Percentiles rank a stretch among this genome's conserved stretches.
Conservation (phyloP, 2,329 filamentous ascomycete species). For the Colletotrichum kahawae region DNA sequence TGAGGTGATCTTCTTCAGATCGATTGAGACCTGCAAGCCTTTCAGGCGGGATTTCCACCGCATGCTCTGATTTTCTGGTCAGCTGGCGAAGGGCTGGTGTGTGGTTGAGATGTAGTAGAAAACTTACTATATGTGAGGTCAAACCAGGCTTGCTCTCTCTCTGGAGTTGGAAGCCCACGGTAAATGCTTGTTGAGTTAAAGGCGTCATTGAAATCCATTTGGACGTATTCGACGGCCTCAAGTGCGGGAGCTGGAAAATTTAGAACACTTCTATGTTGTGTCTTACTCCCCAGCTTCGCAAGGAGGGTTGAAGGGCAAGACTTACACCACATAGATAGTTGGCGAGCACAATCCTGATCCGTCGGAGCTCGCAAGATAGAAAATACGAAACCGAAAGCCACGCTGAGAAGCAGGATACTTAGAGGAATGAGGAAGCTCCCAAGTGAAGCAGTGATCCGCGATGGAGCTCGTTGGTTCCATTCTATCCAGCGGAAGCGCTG, state of each 20-base stretch:
- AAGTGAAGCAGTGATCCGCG: not conserved
- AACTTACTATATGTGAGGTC: not conserved
- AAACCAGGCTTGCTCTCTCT: conserved; percentile 7
- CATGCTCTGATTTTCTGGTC: not conserved
- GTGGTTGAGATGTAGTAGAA: not conserved
- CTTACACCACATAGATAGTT: conserved; percentile 12
- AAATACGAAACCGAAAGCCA: not conserved
- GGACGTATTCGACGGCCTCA: conserved; percentile 1
- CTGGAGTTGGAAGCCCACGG: not conserved
- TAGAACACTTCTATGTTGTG: not conserved
- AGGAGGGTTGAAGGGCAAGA: not conserved
- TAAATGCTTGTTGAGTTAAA: conserved; percentile 7
- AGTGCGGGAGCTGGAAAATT: not conserved
- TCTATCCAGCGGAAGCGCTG: not conserved
- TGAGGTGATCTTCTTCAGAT: not conserved
- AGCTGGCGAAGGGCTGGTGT: not conserved
- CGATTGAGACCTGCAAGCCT: not conserved
- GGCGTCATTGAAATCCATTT: not conserved
- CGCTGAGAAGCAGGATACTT: not conserved
- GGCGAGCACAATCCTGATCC: not conserved
- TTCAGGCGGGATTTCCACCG: not conserved
- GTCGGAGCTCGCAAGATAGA: not conserved
- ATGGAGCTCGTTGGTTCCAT: not conserved
- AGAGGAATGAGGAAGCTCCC: not conserved
- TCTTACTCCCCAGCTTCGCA: not conserved